Percentiles rank a stretch among this genome's conserved stretches.
phyloP scores from a whole-genome alignment of 306 rosid genomes.

The Cucumis sativus region Cucumber_9930_V3 NC_026657.2:24844001-24844500 shows the following conservation, averaged over 20 bases:
- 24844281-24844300: slow-evolving; percentile 55
- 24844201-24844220: slow-evolving; percentile 52
- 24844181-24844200: slow-evolving; percentile 58
- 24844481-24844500: slow-evolving; percentile 67
- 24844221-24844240: slow-evolving; percentile 42
- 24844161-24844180: slow-evolving; percentile 89
- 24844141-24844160: slow-evolving; percentile 91
- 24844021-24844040: slow-evolving; percentile 80
- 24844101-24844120: slow-evolving; percentile 67
- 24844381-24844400: slow-evolving; percentile 71
- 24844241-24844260: slow-evolving; percentile 77
- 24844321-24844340: slow-evolving; percentile 42
- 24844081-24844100: slow-evolving; percentile 76
- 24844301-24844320: slow-evolving; percentile 53
- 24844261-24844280: slow-evolving; percentile 45
- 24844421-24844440: slow-evolving; percentile 46
- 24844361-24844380: slow-evolving; percentile 71
- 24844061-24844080: slow-evolving; percentile 53
- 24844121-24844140: slow-evolving; percentile 62
- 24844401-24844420: slow-evolving; percentile 37
- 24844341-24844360: slow-evolving; percentile 78
- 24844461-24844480: slow-evolving; percentile 32
- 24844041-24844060: slow-evolving; percentile 70
- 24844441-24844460: slow-evolving; percentile 67
- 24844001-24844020: slow-evolving; percentile 58